Conservation (phyloP, 2,329 filamentous ascomycete species). For the Fusarium chaquense region DNA sequence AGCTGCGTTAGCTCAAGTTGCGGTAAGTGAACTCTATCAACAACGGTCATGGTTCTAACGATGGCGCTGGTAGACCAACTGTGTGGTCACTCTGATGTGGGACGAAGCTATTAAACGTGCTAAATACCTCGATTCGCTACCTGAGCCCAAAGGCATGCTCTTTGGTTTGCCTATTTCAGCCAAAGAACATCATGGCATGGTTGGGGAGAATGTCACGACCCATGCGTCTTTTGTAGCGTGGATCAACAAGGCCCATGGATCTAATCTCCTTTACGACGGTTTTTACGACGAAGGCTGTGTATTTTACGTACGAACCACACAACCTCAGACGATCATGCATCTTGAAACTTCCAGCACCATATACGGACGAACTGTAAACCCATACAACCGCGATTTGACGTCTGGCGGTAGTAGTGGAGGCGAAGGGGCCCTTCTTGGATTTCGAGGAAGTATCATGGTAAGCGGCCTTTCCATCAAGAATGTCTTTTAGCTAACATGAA, state of each 20-base stretch:
- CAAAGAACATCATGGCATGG: slow-evolving; percentile 54
- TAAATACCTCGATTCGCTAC: slow-evolving; percentile 50
- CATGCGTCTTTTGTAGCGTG: slow-evolving; percentile 49
- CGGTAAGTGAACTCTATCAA: slow-evolving; percentile 19
- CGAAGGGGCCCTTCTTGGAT: slow-evolving; percentile 56
- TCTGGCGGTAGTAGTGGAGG: slow-evolving; percentile 76
- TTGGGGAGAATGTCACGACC: slow-evolving; percentile 48
- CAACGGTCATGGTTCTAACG: background rate
- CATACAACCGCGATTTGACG: slow-evolving; percentile 69
- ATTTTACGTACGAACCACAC: slow-evolving; percentile 73
- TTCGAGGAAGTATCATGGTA: slow-evolving; percentile 56
- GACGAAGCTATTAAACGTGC: slow-evolving; percentile 53
- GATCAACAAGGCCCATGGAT: slow-evolving; percentile 51
- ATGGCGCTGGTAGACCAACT: slow-evolving; percentile 47
- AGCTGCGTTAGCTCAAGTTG: slow-evolving; percentile 46
- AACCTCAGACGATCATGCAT: slow-evolving; percentile 68
- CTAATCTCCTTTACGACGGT: slow-evolving; percentile 49
- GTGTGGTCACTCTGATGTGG: slow-evolving; percentile 52
- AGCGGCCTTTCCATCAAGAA: background rate
- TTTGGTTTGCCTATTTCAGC: slow-evolving; percentile 54
- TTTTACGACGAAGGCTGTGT: slow-evolving; percentile 50
- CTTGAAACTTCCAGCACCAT: slow-evolving; percentile 73
- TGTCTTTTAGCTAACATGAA: background rate
- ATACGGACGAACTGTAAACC: slow-evolving; percentile 72
- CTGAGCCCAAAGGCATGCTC: slow-evolving; percentile 50